Evolutionary conservation across 441 rosid genomes (phyloP), one percentile per base, ranked within the genome.

Genomic region (Adansonia grandidieri): DNA sequence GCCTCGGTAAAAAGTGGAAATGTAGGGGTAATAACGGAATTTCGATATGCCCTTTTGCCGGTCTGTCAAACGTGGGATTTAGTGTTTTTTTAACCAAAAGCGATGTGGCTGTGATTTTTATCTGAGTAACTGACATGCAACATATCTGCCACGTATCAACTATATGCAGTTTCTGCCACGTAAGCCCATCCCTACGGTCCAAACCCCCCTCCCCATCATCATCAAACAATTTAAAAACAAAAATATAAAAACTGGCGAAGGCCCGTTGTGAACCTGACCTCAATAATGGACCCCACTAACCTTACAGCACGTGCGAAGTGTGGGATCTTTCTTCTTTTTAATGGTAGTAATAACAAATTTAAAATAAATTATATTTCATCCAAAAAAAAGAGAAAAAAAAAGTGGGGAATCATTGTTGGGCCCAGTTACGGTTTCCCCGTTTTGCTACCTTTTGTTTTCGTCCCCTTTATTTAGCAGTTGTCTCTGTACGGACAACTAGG

Each of bases 101-200:
- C 71, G 6, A 66, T 54, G 51, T 50, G 76, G 65, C 56, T 54
- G 74, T 74, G 74, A 74, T 73, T 37, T 75, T 73, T 58, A 5
- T 1, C 6, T 2, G 24, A 48, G 77, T 50, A 71, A 74, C 84
- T 48, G 79, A 67, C 69, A 5, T 61, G 61, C 77, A 74, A 75
- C 79, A 48, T 32, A 77, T 76, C 77, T 51, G 65, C 77, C 85
- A 85, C 84, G 85, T 80, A 24, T 72, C 77, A 6, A 10, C 53
- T 22, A 78, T 54, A 54, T 17, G 40, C 51, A 77, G 60, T 2
- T 2, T 3, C 0, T 3, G 68, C 78, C 84, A 81, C 84, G 87
- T 81, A 32, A 61, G 78, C 71, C 9, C 2, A 65, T 20, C 44
- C 75, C 56, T 37, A 65, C 64, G 75, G 70, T 73, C 78, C 80